Evolutionary conservation across 345 rosid species (phyloP).

Genomic region (Ailanthus altissimus): DNA sequence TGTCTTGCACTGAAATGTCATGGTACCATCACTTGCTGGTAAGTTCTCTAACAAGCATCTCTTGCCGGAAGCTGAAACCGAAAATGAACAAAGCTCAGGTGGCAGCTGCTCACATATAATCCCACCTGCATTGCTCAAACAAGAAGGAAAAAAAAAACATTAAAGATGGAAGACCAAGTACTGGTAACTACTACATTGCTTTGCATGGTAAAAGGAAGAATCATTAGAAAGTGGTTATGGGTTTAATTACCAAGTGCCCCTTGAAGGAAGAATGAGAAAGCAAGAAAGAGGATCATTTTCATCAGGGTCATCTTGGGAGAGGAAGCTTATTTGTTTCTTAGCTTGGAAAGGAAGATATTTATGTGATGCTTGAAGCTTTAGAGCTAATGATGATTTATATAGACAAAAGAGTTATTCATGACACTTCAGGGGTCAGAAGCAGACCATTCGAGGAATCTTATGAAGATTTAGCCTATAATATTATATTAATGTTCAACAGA

Average conservation of each 20-base stretch:
- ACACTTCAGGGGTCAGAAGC: background rate
- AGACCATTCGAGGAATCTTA: constrained; percentile 7
- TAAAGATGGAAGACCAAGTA: too few species aligned
- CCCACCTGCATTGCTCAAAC: constrained; percentile 22
- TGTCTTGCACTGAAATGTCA: constrained; percentile 36
- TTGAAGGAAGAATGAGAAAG: constrained; percentile 28
- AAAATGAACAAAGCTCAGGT: constrained; percentile 24
- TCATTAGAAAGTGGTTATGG: background rate
- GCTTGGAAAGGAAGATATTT: background rate
- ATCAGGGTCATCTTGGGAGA: constrained; percentile 7
- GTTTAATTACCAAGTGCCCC: constrained; percentile 36
- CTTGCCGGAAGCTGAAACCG: constrained; percentile 33
- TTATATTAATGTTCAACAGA: background rate
- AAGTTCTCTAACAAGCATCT: constrained; percentile 38
- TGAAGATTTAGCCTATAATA: background rate
- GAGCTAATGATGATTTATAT: background rate
- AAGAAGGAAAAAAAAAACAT: too few species aligned
- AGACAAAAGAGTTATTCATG: background rate
- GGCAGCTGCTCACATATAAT: constrained; percentile 40
- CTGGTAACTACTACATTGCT: background rate
- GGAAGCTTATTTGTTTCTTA: background rate
- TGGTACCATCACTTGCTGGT: constrained; percentile 1
- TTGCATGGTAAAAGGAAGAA: background rate
- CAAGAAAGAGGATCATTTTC: constrained; percentile 24
- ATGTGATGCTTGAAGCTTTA: background rate